Evolutionary conservation across 495 filamentous ascomycete species (phyloP).

Genomic region (Lasiosphaeria ovina): DNA sequence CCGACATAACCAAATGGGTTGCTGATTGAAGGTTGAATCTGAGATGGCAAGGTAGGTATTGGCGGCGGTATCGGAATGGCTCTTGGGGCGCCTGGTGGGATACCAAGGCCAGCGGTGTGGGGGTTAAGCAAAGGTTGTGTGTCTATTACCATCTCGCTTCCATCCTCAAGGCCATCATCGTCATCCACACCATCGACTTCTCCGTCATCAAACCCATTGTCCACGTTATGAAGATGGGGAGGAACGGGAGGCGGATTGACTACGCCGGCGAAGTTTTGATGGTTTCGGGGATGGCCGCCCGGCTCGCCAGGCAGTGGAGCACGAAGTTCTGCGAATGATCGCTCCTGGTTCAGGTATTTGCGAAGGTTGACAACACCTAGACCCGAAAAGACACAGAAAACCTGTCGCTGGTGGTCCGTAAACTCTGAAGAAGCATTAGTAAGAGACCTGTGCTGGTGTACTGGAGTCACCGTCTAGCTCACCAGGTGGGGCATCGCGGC

Average conservation of each 20-base stretch:
- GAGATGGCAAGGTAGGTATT: constrained; percentile 13
- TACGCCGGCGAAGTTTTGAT: neutral
- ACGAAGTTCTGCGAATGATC: constrained; percentile 28
- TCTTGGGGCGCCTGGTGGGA: neutral
- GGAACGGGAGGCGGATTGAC: constrained; percentile 1
- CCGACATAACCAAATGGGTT: constrained; percentile 22
- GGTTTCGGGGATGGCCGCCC: neutral
- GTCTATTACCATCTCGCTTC: constrained; percentile 42
- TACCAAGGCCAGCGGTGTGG: constrained; percentile 2
- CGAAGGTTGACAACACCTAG: constrained; percentile 77
- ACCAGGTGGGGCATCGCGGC: constrained; percentile 80
- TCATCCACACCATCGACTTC: constrained; percentile 41
- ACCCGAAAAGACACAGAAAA: constrained; percentile 97
- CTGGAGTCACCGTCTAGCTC: constrained; percentile 12
- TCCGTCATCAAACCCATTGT: constrained; percentile 32
- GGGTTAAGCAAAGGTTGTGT: constrained; percentile 23
- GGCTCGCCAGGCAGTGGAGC: constrained; percentile 6
- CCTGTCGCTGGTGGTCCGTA: constrained; percentile 87
- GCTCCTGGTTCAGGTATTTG: constrained; percentile 63
- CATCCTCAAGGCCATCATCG: constrained; percentile 43
- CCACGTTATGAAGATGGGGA: constrained; percentile 22
- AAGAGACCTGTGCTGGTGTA: neutral
- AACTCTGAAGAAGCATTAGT: constrained; percentile 64
- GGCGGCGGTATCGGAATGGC: constrained; percentile 8
- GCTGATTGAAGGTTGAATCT: constrained; percentile 2